These are phyloP conservation scores for Saussurea involucrata DNA, from an alignment of 129 eudicot genomes.

Conservation along the genomic window DNA sequence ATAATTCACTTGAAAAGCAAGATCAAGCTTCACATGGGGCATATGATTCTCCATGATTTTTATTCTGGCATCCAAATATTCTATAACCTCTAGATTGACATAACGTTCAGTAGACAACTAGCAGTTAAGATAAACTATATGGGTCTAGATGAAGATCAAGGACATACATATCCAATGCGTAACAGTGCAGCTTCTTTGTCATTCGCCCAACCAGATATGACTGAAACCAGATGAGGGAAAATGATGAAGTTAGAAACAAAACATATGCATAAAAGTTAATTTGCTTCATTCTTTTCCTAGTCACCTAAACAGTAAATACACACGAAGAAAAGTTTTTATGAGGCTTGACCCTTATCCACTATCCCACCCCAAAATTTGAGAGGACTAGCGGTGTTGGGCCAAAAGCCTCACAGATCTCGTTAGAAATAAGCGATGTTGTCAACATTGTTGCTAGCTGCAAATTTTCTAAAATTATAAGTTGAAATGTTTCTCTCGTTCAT, in stretches of 20 bases:
- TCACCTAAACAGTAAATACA: background rate
- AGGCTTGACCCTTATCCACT: too few species aligned
- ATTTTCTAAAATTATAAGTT: background rate
- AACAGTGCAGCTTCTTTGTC: constrained; percentile 72
- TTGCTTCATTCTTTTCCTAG: background rate
- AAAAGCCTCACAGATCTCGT: background rate
- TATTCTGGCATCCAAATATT: background rate
- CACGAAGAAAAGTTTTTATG: too few species aligned
- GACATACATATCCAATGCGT: constrained; percentile 84
- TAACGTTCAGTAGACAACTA: constrained; percentile 9
- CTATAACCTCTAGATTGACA: background rate
- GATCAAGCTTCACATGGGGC: background rate
- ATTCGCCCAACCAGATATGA: constrained; percentile 58
- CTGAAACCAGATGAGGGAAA: constrained; percentile 35
- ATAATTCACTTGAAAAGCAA: background rate
- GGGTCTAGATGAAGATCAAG: background rate
- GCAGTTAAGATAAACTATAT: background rate
- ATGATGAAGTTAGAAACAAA: constrained; percentile 7
- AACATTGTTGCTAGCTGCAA: constrained; percentile 3
- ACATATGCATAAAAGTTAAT: background rate
- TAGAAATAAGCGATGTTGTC: background rate
- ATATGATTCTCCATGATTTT: background rate
- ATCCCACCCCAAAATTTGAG: background rate
- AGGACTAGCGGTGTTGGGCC: constrained; percentile 3
- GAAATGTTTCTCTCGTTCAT: background rate